Evolutionary conservation across 2,329 filamentous ascomycete species (phyloP).

Genomic region (Penicillium sp.): DNA sequence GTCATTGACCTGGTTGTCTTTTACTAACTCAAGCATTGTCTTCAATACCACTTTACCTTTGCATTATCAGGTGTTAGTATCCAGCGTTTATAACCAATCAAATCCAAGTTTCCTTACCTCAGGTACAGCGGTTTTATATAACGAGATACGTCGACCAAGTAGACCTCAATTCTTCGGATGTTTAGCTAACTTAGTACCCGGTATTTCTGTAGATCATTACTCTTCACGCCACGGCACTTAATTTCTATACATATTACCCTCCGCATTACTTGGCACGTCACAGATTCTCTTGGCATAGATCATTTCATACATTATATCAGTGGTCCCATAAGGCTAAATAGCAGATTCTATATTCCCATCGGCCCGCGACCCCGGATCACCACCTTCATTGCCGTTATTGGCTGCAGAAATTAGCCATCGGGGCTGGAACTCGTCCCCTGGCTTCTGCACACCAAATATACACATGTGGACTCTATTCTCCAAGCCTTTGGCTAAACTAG

Average conservation of each 20-base stretch:
- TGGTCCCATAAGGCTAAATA: background rate
- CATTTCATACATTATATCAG: no score
- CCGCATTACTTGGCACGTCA: conserved; percentile 13
- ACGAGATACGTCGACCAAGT: background rate
- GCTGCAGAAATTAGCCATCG: conserved; percentile 6
- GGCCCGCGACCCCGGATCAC: conserved; percentile 23
- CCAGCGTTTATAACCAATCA: background rate
- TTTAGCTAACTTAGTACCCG: background rate
- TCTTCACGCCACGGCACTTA: conserved; percentile 24
- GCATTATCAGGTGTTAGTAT: background rate
- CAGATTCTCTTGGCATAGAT: conserved; percentile 13
- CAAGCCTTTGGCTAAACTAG: background rate
- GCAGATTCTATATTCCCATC: background rate
- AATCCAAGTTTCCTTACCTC: background rate
- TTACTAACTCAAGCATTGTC: background rate
- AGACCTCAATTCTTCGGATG: background rate
- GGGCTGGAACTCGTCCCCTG: background rate
- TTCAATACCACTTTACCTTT: background rate
- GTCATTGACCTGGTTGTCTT: background rate
- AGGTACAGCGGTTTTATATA: background rate
- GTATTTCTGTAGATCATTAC: conserved; percentile 26
- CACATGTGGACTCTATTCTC: background rate
- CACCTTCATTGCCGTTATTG: background rate
- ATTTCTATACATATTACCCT: background rate
- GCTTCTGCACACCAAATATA: background rate